Conservation (phyloP, 495 filamentous ascomycete species). For the Daldinia loculata region DNA sequence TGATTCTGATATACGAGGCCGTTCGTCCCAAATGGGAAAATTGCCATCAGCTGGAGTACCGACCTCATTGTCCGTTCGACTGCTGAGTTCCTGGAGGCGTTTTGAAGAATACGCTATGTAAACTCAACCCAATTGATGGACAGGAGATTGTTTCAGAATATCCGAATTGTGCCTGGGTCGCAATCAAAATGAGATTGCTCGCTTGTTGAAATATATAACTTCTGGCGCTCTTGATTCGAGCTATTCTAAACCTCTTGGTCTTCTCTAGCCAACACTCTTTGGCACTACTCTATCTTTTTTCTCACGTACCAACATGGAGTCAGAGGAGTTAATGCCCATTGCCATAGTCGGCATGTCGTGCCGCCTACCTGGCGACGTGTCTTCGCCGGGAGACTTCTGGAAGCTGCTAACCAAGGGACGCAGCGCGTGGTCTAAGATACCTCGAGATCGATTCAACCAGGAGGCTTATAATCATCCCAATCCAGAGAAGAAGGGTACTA, state of each 20-base stretch:
- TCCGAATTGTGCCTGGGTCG: neutral
- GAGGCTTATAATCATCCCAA: conserved; percentile 75
- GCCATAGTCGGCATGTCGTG: conserved; percentile 59
- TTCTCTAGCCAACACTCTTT: conserved; percentile 9
- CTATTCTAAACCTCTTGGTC: conserved; percentile 4
- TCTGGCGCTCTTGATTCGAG: conserved; percentile 7
- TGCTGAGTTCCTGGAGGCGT: neutral
- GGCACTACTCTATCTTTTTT: conserved; percentile 15
- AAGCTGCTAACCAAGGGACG: conserved; percentile 52
- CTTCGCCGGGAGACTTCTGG: conserved; percentile 55
- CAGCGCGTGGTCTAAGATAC: conserved; percentile 59
- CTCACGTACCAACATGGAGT: conserved; percentile 29
- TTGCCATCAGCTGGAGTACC: conserved; percentile 21
- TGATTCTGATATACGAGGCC: neutral
- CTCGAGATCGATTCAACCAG: conserved; percentile 69
- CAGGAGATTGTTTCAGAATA: neutral
- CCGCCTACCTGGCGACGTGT: conserved; percentile 58
- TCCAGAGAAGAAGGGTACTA: conserved; percentile 52
- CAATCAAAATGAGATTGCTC: neutral
- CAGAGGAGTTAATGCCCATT: conserved; percentile 45
- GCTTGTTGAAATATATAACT: conserved; percentile 15
- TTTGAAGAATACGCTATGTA: conserved; percentile 2
- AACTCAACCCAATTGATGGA: conserved; percentile 17
- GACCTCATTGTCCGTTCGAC: conserved; percentile 15
- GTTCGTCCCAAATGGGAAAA: conserved; percentile 10